These are phyloP conservation scores for Pilaira anomala DNA, from an alignment of 192 early-diverging fungal genomes.

Conservation along the genomic window DNA sequence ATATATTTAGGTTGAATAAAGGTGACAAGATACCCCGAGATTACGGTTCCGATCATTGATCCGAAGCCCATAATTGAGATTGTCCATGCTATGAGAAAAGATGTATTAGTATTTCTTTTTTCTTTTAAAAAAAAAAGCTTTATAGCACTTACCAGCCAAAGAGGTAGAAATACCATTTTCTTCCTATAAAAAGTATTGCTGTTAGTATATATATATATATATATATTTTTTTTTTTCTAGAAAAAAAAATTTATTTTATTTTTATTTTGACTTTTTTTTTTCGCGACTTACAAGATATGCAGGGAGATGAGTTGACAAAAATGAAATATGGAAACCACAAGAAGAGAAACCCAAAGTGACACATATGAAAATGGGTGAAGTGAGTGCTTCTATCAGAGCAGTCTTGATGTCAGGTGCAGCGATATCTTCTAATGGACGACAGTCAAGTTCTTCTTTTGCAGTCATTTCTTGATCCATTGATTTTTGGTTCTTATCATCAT, in stretches of 20 bases:
- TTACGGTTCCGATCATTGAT: slow-evolving; percentile 29
- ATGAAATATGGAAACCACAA: slow-evolving; percentile 38
- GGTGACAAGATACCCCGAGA: slow-evolving; percentile 20
- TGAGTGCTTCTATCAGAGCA: slow-evolving; percentile 24
- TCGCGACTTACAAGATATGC: slow-evolving; percentile 16
- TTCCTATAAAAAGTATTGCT: slow-evolving; percentile 19
- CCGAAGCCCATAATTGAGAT: slow-evolving; percentile 34
- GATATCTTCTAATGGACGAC: neutral
- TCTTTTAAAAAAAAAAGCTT: neutral
- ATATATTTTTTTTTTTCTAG: no score
- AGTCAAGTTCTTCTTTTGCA: no score
- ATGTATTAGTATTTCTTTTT: neutral
- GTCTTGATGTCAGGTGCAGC: neutral
- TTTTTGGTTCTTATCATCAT: no score
- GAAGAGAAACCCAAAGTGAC: slow-evolving; percentile 30
- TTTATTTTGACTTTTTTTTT: no score
- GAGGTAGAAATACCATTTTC: slow-evolving; percentile 23
- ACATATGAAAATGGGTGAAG: slow-evolving; percentile 25
- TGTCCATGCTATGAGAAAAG: slow-evolving; percentile 27
- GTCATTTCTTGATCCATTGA: no score
- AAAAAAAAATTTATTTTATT: no score
- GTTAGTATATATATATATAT: no score
- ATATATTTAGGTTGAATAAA: slow-evolving; percentile 26
- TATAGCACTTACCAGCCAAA: slow-evolving; percentile 24
- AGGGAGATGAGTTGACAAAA: slow-evolving; percentile 35